Evolutionary conservation across 2,329 filamentous ascomycete species (phyloP).

Genomic region (Lithohypha guttulata): DNA sequence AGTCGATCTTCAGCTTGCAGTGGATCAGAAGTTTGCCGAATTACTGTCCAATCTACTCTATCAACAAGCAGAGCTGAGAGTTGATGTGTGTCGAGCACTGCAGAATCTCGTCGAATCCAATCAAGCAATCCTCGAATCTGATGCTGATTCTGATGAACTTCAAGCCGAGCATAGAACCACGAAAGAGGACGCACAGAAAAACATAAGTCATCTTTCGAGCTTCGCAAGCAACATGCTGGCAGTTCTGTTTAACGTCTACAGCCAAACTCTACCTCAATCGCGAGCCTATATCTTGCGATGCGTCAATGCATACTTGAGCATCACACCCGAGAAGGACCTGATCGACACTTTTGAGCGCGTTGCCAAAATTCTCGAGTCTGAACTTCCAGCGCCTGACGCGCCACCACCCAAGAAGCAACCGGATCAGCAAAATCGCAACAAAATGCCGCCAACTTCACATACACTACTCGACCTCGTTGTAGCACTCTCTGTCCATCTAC

Average conservation of each 20-base stretch:
- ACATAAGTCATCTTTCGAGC: conserved; percentile 65
- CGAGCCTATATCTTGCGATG: conserved; percentile 84
- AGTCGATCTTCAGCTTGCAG: conserved; percentile 61
- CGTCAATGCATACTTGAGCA: conserved; percentile 88
- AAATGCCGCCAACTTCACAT: conserved; percentile 83
- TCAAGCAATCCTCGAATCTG: conserved; percentile 62
- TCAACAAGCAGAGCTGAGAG: conserved; percentile 74
- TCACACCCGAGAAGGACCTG: conserved; percentile 67
- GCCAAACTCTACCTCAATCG: conserved; percentile 85
- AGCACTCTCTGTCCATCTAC: conserved; percentile 87
- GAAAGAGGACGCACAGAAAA: conserved; percentile 63
- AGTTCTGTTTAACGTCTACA: conserved; percentile 98
- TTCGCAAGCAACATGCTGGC: conserved; percentile 85
- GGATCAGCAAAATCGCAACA: conserved; percentile 50
- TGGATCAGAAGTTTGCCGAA: conserved; percentile 83
- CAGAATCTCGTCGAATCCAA: conserved; percentile 87
- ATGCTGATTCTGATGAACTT: conserved; percentile 59
- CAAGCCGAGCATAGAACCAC: conserved; percentile 68
- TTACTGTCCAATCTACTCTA: conserved; percentile 86
- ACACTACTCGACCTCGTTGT: conserved; percentile 96
- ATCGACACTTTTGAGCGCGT: conserved; percentile 83
- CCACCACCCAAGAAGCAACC: conserved; percentile 56
- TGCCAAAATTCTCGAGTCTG: conserved; percentile 66
- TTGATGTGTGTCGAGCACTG: conserved; percentile 76
- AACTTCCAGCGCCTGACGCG: conserved; percentile 49